Base-by-base conservation (phyloP, 139 green algal genomes). In the Klebsormidium nitens region DNA sequence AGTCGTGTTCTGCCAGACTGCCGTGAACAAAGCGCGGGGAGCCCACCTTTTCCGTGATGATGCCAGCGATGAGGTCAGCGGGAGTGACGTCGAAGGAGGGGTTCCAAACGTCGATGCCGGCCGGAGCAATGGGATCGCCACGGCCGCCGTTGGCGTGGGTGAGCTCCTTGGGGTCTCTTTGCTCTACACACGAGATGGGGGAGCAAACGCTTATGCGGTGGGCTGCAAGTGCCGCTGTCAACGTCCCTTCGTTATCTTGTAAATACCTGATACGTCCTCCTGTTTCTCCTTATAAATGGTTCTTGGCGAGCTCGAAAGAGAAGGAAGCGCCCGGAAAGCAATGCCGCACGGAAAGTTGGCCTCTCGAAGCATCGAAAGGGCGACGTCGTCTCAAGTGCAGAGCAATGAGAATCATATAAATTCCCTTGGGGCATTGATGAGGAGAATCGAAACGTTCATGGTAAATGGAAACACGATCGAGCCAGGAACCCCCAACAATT, bases 31-130 rank as follows among this genome's bases (percentile, higher is more conserved):
- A n/a, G n/a, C n/a, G n/a, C n/a, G n/a, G n/a, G n/a, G n/a, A 36
- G 28, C 44, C 8, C 46, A 73, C 65, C 69, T 74, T 76, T 31
- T 98, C 93, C 0, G 93, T 97, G 78, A 98, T 90, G 84, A 98
- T 95, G n/a, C 88, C 93, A 29, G 82, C 73, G 38, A 98, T 94
- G 3, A 96, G 81, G 1, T 37, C 6, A 5, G 82, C 87, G 0
- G 91, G 93, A 0, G 91, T 91, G 29, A 97, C 90, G 55, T 98
- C 93, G 75, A 98, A 98, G 1, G 81, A 84, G 31, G 93, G 93
- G 81, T 98, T 98, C 91, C 91, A 98, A 35, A 89, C 82, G 64
- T 80, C 59, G 17, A 96, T 89, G 49, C 87, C 84, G 1, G 89
- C 83, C n/a, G 81, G 75, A 2, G 87, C 91, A 40, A 95, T 82